Conservation (phyloP, 257 asterid genomes). For the Solanum chaucha region DNA sequence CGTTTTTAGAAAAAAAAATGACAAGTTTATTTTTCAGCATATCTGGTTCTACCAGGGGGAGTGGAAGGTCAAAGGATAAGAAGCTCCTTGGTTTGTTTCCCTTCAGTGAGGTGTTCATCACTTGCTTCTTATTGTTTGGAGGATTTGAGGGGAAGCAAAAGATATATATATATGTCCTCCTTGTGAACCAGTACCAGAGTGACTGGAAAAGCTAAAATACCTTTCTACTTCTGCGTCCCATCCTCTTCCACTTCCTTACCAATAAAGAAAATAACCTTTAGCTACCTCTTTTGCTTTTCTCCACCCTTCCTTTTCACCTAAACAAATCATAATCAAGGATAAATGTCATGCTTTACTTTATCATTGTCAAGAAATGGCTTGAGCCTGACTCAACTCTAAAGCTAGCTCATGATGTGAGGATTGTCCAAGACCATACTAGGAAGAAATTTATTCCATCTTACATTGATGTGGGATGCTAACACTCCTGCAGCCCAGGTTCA, state of each 20-base stretch:
- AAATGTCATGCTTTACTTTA: not conserved
- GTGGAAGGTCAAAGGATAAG: not conserved
- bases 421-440: not conserved
- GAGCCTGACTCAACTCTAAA: not conserved
- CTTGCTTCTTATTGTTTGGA: not conserved
- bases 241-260: not conserved
- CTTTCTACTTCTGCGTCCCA: not conserved
- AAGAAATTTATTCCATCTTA: not conserved
- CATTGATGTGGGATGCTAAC: not conserved
- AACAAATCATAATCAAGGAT: not conserved
- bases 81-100: not conserved
- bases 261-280: not conserved
- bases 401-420: not conserved
- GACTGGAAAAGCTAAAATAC: not conserved
- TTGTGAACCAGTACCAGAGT: not conserved
- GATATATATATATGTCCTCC: not conserved
- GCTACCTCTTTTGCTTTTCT: not conserved
- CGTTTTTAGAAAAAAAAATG: not conserved
- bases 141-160: not conserved
- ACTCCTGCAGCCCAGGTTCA: not conserved
- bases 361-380: not conserved
- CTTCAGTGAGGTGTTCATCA: not conserved
- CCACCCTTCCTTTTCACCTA: not conserved
- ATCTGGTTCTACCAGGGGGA: not conserved
- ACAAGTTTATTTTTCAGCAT: not conserved